phyloP scores from a whole-genome alignment of 495 filamentous ascomycete genomes.

The Terfezia claveryi region DNA sequence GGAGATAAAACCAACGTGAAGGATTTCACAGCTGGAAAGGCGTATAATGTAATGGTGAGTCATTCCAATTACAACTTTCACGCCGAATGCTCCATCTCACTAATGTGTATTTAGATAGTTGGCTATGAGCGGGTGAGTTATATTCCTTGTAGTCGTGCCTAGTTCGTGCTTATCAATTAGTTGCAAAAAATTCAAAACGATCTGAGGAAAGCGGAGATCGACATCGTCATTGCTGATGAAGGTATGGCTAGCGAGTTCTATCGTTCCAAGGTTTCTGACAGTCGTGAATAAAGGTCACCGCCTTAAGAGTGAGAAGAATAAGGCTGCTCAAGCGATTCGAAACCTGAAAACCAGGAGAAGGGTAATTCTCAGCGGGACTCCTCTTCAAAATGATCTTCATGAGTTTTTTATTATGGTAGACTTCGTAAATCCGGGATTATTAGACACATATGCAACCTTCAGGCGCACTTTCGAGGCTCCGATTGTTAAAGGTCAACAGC shows the following conservation, averaged over 20 bases:
- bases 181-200: slow-evolving; percentile 38
- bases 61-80: neutral
- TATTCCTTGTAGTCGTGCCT: too few species aligned
- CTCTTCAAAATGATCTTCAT: slow-evolving; percentile 58
- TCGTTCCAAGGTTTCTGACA: neutral
- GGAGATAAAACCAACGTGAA: slow-evolving; percentile 40
- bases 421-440: slow-evolving; percentile 54
- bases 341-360: slow-evolving; percentile 44
- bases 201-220: slow-evolving; percentile 41
- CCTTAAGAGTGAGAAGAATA: slow-evolving; percentile 64
- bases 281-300: slow-evolving; percentile 26
- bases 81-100: neutral
- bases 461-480: slow-evolving; percentile 51
- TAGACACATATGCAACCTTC: slow-evolving; percentile 47
- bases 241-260: slow-evolving; percentile 19
- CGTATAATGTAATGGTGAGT: slow-evolving; percentile 43
- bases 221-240: slow-evolving; percentile 66
- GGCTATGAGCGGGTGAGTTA: slow-evolving; percentile 54
- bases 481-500: slow-evolving; percentile 51
- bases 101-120: slow-evolving; percentile 27
- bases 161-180: neutral
- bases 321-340: slow-evolving; percentile 53
- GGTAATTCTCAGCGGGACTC: slow-evolving; percentile 55
- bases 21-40: slow-evolving; percentile 56
- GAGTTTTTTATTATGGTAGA: slow-evolving; percentile 66